These are phyloP conservation scores for Galerina marginata DNA, from an alignment of 768 basidiomycete species.

Conservation along the genomic window DNA sequence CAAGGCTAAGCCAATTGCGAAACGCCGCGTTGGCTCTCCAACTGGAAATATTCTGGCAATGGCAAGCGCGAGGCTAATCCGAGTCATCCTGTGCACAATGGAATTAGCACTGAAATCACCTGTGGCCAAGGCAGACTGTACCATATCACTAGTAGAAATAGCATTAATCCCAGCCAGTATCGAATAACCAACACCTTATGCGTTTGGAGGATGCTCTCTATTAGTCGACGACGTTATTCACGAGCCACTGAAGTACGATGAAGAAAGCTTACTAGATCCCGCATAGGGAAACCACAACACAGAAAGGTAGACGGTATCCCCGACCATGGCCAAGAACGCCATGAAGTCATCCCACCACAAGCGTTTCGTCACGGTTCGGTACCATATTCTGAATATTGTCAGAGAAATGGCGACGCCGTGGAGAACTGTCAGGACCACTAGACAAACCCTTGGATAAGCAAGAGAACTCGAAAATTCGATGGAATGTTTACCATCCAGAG, in stretches of 20 bases:
- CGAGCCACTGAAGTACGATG: background rate
- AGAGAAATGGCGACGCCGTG: conserved; percentile 20
- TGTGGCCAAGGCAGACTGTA: background rate
- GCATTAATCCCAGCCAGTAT: conserved; percentile 16
- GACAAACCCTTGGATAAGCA: background rate
- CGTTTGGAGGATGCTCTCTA: conserved; percentile 15
- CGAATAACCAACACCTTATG: conserved; percentile 7
- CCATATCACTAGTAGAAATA: conserved; percentile 17
- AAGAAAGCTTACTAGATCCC: background rate
- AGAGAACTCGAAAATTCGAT: background rate
- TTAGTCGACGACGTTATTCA: background rate
- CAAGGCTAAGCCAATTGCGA: conserved; percentile 16
- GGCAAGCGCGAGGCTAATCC: conserved; percentile 21
- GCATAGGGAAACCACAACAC: conserved; percentile 20
- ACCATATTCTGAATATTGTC: conserved; percentile 21
- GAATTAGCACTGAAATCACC: no score
- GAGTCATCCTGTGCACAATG: conserved; percentile 10
- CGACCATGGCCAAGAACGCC: conserved; percentile 18
- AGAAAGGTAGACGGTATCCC: conserved; percentile 19
- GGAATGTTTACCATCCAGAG: conserved; percentile 6
- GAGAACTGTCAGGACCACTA: conserved; percentile 15
- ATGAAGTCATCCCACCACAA: conserved; percentile 30
- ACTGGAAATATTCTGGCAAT: conserved; percentile 22
- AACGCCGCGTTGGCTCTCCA: conserved; percentile 14
- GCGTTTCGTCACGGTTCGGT: conserved; percentile 19